Conservation (phyloP, 805 yeast genomes). For the Pichia eremophila region DNA sequence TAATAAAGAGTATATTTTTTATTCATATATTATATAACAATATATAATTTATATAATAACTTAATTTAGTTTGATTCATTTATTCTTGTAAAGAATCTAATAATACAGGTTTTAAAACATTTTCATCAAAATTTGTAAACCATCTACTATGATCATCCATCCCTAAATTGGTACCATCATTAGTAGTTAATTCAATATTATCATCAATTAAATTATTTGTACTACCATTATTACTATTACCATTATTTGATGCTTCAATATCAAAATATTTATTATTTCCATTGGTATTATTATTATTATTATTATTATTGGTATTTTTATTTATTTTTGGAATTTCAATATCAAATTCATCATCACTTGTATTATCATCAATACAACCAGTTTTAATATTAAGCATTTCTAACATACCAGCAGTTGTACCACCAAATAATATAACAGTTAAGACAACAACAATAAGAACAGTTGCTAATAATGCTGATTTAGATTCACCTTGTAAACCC, state of each 20-base stretch:
- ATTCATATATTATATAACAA: too few species aligned
- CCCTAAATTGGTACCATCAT: slow-evolving; percentile 11
- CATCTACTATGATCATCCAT: slow-evolving; percentile 73
- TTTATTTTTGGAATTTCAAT: slow-evolving; percentile 53
- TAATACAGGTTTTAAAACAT: slow-evolving; percentile 84
- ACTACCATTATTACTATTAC: not conserved
- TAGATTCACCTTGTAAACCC: slow-evolving; percentile 92
- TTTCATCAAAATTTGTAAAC: slow-evolving; percentile 91
- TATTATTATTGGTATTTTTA: slow-evolving; percentile 2
- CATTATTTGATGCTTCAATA: slow-evolving; percentile 7
- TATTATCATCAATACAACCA: slow-evolving; percentile 77
- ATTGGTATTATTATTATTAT: not conserved
- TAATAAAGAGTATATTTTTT: too few species aligned
- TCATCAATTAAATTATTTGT: not conserved
- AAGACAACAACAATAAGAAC: slow-evolving; percentile 93
- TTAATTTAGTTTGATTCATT: not conserved
- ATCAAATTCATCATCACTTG: slow-evolving; percentile 92
- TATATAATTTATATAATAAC: too few species aligned
- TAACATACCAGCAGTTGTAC: slow-evolving; percentile 96
- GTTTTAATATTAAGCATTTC: slow-evolving; percentile 89
- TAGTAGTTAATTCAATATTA: not conserved
- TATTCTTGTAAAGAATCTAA: slow-evolving; percentile 44
- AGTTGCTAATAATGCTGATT: slow-evolving; percentile 82
- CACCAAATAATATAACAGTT: slow-evolving; percentile 94
- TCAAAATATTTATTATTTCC: slow-evolving; percentile 17